Percentiles rank a stretch among this genome's conserved stretches.
Evolutionary conservation across 441 rosid genomes (phyloP).

Genomic region (Aquilaria agallochum): DNA sequence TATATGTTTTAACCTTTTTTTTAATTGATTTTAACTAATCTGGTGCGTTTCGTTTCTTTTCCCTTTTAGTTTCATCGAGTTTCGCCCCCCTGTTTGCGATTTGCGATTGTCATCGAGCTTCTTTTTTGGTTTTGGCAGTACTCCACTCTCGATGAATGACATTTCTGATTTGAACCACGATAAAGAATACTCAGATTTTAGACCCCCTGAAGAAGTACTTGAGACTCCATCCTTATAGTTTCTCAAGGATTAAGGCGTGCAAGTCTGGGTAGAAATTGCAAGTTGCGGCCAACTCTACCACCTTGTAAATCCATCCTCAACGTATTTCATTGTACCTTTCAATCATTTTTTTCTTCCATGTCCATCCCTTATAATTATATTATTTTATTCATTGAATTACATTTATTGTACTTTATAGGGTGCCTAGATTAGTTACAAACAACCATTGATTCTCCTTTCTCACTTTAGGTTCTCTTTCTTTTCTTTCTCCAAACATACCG

Average conservation of each 20-base stretch:
- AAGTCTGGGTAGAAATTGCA: too few relatives aligned
- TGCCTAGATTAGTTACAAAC: neutral
- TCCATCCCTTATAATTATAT: constrained; percentile 28
- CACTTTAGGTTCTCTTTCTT: too few relatives aligned
- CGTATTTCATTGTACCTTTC: too few relatives aligned
- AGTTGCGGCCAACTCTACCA: too few relatives aligned
- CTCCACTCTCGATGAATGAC: constrained; percentile 73
- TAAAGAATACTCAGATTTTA: constrained; percentile 55
- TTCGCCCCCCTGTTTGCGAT: too few relatives aligned
- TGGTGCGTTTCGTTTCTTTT: too few relatives aligned
- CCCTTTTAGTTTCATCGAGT: too few relatives aligned
- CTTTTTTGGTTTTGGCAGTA: constrained; percentile 37
- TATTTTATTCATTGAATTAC: constrained; percentile 21
- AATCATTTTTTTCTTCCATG: neutral
- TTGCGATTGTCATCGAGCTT: too few relatives aligned
- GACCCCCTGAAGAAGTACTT: constrained; percentile 52
- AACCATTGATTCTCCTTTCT: constrained; percentile 10
- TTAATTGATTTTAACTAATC: too few relatives aligned
- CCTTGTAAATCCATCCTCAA: too few relatives aligned
- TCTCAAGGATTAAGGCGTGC: constrained; percentile 54
- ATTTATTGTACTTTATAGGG: constrained; percentile 31
- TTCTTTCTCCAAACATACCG: too few relatives aligned
- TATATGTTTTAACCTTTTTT: too few relatives aligned
- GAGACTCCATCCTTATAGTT: constrained; percentile 70
- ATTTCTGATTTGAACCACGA: constrained; percentile 38